phyloP scores from a whole-genome alignment of 2,329 filamentous ascomycete genomes.

The Claviceps quebecensis region DNA sequence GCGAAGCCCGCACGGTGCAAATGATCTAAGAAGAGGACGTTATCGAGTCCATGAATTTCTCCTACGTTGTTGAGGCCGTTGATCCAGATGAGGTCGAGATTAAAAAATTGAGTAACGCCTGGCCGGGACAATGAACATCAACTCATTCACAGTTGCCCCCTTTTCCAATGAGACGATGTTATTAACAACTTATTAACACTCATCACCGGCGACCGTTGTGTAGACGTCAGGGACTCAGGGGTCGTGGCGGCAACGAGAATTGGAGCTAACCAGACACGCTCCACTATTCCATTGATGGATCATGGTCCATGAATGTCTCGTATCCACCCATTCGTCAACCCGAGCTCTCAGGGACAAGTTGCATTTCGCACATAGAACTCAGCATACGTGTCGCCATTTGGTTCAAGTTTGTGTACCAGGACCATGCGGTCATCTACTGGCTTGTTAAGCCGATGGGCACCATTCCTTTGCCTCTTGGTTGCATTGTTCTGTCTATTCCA shows the following conservation, averaged over 20 bases:
- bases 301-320: not conserved
- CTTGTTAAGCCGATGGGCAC: conserved; percentile 49
- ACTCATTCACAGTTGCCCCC: not conserved
- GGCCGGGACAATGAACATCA: not conserved
- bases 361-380: not conserved
- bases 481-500: conserved; percentile 46
- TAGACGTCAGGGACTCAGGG: not conserved
- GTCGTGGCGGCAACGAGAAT: too few species aligned
- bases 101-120: too few species aligned
- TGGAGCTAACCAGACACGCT: conserved; percentile 6
- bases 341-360: conserved; percentile 5
- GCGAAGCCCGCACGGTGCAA: not conserved
- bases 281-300: not conserved
- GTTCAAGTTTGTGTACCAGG: conserved; percentile 11
- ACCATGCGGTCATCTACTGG: conserved; percentile 36
- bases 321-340: not conserved
- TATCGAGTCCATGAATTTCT: not conserved
- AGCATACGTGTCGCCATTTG: not conserved
- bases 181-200: not conserved
- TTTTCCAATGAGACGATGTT: not conserved
- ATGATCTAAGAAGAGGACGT: not conserved
- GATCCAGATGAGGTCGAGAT: too few species aligned
- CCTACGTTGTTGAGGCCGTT: not conserved
- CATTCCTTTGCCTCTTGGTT: conserved; percentile 44
- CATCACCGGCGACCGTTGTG: not conserved